Conservation (phyloP, 768 basidiomycete species). For the Suillus americanus region DNA sequence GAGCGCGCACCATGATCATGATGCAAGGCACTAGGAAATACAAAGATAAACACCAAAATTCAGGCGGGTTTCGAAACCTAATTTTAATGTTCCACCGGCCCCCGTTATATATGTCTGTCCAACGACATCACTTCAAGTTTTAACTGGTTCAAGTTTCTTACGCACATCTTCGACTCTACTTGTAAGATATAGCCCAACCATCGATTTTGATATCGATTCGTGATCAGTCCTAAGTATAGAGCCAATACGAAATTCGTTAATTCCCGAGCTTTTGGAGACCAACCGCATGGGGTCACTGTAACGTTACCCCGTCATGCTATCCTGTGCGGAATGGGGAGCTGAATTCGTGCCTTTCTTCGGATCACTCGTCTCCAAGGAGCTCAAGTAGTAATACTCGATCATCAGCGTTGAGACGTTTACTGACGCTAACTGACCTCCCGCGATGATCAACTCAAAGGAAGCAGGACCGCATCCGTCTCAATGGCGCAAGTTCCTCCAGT, state of each 20-base stretch:
- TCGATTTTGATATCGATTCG: not conserved
- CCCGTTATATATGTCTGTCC: no score
- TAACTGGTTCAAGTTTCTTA: not conserved
- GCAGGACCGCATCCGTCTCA: not conserved
- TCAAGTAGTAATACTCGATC: not conserved
- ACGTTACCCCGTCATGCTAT: not conserved
- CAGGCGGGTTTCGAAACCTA: not conserved
- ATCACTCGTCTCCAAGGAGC: not conserved
- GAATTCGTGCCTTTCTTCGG: not conserved
- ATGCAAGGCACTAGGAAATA: not conserved
- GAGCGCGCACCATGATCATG: no score
- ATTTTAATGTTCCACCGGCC: not conserved
- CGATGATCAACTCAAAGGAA: not conserved
- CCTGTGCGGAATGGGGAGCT: not conserved
- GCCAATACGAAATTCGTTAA: not conserved
- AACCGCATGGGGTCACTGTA: not conserved
- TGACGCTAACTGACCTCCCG: not conserved
- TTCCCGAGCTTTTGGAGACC: not conserved
- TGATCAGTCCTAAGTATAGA: no score
- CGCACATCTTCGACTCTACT: not conserved
- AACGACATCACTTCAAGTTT: not conserved
- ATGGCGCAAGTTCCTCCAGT: not conserved
- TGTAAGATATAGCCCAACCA: not conserved
- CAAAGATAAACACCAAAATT: no score
- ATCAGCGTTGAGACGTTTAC: not conserved